These are phyloP conservation scores for Dalbergia cochinchinensis DNA, from an alignment of 306 rosid species.

Conservation along the genomic window DNA sequence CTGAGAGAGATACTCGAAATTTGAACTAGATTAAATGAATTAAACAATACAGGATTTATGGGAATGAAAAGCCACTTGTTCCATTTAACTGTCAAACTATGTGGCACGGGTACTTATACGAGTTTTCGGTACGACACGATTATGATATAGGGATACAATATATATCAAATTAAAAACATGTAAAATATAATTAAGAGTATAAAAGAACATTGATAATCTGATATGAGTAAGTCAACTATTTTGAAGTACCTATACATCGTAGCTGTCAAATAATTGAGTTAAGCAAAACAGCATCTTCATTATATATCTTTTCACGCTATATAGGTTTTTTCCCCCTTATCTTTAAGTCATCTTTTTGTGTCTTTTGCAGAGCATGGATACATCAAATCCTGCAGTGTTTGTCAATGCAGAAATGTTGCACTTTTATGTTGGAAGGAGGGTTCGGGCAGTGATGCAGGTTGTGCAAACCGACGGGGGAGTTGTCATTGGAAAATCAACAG, in stretches of 20 bases:
- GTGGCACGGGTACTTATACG: too few species aligned
- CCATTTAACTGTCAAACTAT: slow-evolving; percentile 1
- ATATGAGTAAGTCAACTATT: too few species aligned
- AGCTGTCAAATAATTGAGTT: too few species aligned
- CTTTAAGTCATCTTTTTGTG: slow-evolving; percentile 1
- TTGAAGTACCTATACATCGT: too few species aligned
- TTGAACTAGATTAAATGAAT: slow-evolving; percentile 6
- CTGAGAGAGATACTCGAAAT: slow-evolving; percentile 29
- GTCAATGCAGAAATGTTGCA: slow-evolving; percentile 77
- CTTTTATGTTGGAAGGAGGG: slow-evolving; percentile 70
- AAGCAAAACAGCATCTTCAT: slow-evolving; percentile 15
- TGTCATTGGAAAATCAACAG: slow-evolving; percentile 79
- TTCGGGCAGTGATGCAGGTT: slow-evolving; percentile 82
- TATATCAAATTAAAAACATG: too few species aligned
- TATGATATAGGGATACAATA: too few species aligned
- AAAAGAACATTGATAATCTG: too few species aligned
- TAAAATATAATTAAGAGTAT: too few species aligned
- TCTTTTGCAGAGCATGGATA: slow-evolving; percentile 76
- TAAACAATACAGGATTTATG: neutral
- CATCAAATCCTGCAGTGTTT: slow-evolving; percentile 79
- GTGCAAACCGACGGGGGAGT: slow-evolving; percentile 58
- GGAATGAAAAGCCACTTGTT: slow-evolving; percentile 22
- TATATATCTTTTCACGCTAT: neutral
- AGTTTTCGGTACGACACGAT: too few species aligned
- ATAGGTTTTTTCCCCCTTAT: neutral